Base-by-base conservation (phyloP, 106 monocot genomes). In the Acorus calamus region DNA sequence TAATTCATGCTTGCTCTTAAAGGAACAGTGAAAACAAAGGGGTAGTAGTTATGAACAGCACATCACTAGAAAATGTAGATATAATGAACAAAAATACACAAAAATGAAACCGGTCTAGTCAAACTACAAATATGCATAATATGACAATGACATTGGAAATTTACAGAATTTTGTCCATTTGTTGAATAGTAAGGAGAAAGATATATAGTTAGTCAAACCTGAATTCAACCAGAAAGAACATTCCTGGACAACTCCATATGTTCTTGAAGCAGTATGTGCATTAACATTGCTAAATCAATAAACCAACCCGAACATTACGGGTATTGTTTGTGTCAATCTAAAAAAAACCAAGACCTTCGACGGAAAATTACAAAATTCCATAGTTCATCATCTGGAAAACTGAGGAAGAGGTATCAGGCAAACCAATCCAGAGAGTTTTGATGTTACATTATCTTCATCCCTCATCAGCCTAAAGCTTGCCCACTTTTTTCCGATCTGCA, bases 201-300 rank as follows among this genome's bases (percentile, higher is more conserved):
- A 63, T 50, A 2, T 46, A 48, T 55, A n/a, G n/a, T n/a, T n/a
- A n/a, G n/a, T n/a, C 56, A 62, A 11, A 78, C 83, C 78, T 78
- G 77, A 77, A 69, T 47, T 73, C 69, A 53, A 69, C 51, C 14
- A 73, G 77, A 13, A 73, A 50, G 53, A 53, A 53, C 58, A 56
- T 63, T 44, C 68, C 72, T 42, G 72, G 72, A 66, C 72, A 72
- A 56, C 50, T 28, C 58, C 58, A 57, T 4, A 78, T 63, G 14
- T 73, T 78, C 10, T 63, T 68, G 6, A 69, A 2, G 56, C 57
- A 44, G 49, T 11, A 11, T 62, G 67, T 52, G 68, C 78, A 58
- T 78, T 68, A 11, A 57, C 62, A 69, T 57, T 63, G 78, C 55
- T 77, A 53, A 77, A 71, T 77, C 77, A 55, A 77, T 42, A 53